Conservation (phyloP, 768 basidiomycete genomes). For the Lentinula guzmanii region DNA sequence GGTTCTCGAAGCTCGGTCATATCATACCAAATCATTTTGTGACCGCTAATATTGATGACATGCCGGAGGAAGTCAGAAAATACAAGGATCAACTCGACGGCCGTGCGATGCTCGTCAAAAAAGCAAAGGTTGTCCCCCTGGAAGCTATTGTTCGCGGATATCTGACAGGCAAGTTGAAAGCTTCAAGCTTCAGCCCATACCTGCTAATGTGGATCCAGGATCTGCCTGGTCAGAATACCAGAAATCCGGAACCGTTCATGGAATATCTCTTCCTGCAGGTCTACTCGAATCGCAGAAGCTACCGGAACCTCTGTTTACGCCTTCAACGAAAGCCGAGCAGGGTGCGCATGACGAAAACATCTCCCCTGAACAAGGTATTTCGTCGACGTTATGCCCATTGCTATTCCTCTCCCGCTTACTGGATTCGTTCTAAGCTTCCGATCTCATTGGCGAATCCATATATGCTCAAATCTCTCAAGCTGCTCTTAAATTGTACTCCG, state of each 20-base stretch:
- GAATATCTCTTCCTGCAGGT: conserved; percentile 67
- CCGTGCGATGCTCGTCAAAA: conserved; percentile 86
- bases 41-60: conserved; percentile 66
- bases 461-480: conserved; percentile 53
- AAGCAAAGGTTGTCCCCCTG: conserved; percentile 82
- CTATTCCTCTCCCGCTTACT: not conserved
- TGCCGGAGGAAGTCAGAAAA: conserved; percentile 74
- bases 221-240: conserved; percentile 96
- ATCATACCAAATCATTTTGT: conserved; percentile 91
- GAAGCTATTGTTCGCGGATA: conserved; percentile 98
- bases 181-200: not conserved
- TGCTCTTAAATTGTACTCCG: conserved; percentile 62
- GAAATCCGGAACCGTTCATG: conserved; percentile 81
- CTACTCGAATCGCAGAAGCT: conserved; percentile 84
- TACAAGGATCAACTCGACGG: conserved; percentile 77
- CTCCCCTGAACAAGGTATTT: conserved; percentile 68
- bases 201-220: conserved; percentile 39
- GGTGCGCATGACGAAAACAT: conserved; percentile 97
- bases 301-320: conserved; percentile 84
- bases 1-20: conserved; percentile 79
- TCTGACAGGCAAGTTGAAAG: conserved; percentile 65
- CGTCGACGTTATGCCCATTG: not conserved
- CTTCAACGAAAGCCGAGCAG: conserved; percentile 93
- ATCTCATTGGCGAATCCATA: conserved; percentile 61
- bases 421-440: conserved; percentile 37